Percentiles rank a stretch among this genome's conserved stretches.
Conservation (phyloP, 352 stramenopile species). For the Pythium chondricola region DNA sequence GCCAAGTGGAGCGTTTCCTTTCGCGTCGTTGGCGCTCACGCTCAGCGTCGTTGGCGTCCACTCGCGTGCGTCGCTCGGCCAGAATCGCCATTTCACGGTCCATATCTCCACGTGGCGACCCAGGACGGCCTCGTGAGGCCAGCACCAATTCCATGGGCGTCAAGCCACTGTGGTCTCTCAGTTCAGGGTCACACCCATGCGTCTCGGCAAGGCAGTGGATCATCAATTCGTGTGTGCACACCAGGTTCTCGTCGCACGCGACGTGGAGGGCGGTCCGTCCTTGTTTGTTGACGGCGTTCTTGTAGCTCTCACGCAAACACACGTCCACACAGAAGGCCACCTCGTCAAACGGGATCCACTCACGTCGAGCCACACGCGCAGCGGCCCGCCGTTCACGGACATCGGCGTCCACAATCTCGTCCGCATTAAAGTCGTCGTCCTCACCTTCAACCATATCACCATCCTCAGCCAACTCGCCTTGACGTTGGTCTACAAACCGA, state of each 20-base stretch:
- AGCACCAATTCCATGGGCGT: constrained; percentile 42
- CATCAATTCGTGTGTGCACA: constrained; percentile 68
- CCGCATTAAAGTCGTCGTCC: constrained; percentile 6
- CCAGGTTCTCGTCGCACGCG: constrained; percentile 74
- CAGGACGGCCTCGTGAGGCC: constrained; percentile 41
- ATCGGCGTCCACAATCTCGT: constrained; percentile 26
- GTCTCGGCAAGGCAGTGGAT: constrained; percentile 47
- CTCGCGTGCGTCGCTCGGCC: constrained; percentile 24
- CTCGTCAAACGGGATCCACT: constrained; percentile 43
- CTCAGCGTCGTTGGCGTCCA: constrained; percentile 20
- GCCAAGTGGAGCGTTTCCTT: constrained; percentile 27
- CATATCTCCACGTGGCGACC: constrained; percentile 42
- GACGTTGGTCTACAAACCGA: constrained; percentile 13
- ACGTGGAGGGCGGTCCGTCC: constrained; percentile 62
- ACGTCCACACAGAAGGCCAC: constrained; percentile 61
- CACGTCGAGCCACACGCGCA: constrained; percentile 6
- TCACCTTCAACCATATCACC: constrained; percentile 23
- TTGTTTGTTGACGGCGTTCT: constrained; percentile 55
- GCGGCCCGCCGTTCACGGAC: constrained; percentile 14
- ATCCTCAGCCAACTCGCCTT: constrained; percentile 14
- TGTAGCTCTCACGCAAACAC: constrained; percentile 54
- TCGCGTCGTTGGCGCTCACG: constrained; percentile 31
- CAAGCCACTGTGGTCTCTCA: constrained; percentile 39
- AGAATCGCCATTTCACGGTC: constrained; percentile 26
- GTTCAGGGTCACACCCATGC: constrained; percentile 45